Percentiles rank a stretch among this genome's conserved stretches.
phyloP scores from a whole-genome alignment of 345 rosid species.

The Gossypioides kirkii region DNA sequence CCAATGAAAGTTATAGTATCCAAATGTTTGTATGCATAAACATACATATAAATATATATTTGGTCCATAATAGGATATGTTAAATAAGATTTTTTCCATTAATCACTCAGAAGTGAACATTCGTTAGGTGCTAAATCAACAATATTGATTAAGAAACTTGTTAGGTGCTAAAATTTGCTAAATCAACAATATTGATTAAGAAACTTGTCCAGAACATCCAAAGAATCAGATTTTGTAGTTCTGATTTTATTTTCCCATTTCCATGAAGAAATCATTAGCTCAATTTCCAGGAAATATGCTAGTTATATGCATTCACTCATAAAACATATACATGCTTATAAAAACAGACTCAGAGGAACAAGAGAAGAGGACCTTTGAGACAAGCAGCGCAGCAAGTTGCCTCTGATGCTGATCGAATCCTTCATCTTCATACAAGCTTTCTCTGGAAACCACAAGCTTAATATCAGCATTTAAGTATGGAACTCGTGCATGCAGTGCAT shows the following conservation, averaged over 20 bases:
- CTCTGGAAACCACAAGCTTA: constrained; percentile 13
- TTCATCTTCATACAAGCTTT: background rate
- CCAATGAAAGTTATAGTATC: background rate
- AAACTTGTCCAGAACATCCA: background rate
- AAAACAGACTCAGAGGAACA: background rate
- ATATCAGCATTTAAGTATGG: background rate
- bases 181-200: background rate
- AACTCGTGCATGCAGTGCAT: background rate
- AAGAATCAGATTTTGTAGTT: background rate
- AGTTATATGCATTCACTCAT: background rate
- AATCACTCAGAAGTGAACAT: background rate
- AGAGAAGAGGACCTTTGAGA: constrained; percentile 58
- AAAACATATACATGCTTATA: background rate
- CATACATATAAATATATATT: background rate
- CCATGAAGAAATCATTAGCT: background rate
- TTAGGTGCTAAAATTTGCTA: background rate
- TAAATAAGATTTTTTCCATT: background rate
- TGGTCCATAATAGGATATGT: background rate
- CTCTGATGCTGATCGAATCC: constrained; percentile 53
- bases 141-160: background rate
- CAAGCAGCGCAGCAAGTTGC: constrained; percentile 84
- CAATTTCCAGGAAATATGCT: background rate
- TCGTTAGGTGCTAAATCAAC: background rate
- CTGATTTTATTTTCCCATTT: background rate
- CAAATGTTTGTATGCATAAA: too few relatives aligned